Evolutionary conservation across 2,329 filamentous ascomycete genomes (phyloP).

Genomic region (Diaporthe caulivora): DNA sequence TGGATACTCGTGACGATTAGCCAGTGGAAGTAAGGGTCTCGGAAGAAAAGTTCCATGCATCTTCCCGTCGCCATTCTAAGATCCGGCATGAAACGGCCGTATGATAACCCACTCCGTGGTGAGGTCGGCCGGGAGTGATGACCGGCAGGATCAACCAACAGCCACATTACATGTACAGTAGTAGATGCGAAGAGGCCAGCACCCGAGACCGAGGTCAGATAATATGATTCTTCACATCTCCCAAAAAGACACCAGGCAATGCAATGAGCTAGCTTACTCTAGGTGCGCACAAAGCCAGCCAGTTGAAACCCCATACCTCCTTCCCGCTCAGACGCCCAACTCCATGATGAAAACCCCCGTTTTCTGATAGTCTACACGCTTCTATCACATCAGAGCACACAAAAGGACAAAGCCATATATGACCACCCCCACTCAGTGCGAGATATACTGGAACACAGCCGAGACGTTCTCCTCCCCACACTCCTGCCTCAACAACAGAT

Average conservation of each 20-base stretch:
- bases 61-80: constrained; percentile 11
- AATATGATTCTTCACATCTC: constrained; percentile 27
- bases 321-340: neutral
- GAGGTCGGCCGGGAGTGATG: neutral
- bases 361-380: neutral
- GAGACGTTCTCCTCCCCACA: constrained; percentile 83
- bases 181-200: neutral
- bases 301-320: constrained; percentile 5
- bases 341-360: neutral
- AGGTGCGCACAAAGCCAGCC: neutral
- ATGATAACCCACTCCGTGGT: neutral
- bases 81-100: constrained; percentile 16
- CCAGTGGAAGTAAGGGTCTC: no score
- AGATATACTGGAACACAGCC: constrained; percentile 98
- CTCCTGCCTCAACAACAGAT: constrained; percentile 90
- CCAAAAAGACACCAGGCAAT: constrained; percentile 34
- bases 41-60: neutral
- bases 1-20: neutral
- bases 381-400: neutral
- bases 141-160: constrained; percentile 7
- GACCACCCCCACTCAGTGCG: constrained; percentile 65
- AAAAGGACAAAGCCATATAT: neutral
- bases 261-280: neutral
- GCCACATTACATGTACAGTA: no score
- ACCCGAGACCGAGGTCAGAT: neutral